phyloP scores from a whole-genome alignment of 2,329 filamentous ascomycete species.

The Colletotrichum costaricense region DNA sequence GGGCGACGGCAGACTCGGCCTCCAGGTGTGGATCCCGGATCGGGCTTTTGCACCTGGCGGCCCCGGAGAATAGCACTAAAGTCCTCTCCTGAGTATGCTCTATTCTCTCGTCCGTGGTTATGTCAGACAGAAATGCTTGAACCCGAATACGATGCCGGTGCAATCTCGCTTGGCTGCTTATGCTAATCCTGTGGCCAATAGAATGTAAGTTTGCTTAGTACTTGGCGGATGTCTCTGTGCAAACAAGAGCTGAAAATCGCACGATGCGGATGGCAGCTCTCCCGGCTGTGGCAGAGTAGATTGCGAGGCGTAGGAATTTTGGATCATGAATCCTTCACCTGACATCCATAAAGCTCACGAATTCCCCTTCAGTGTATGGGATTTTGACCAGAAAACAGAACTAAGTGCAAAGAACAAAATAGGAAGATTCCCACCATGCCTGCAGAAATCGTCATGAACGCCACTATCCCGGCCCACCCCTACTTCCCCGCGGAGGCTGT shows the following conservation, averaged over 20 bases:
- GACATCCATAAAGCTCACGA: not conserved
- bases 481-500: slow-evolving; percentile 76
- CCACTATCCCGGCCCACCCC: slow-evolving; percentile 60
- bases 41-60: not conserved
- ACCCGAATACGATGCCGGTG: slow-evolving; percentile 17
- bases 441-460: slow-evolving; percentile 10
- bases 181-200: not conserved
- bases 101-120: not conserved
- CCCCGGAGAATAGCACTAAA: not conserved
- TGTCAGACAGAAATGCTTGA: not conserved
- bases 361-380: not conserved
- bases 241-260: not conserved
- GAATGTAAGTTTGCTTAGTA: not conserved
- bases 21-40: not conserved
- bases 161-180: slow-evolving; percentile 17
- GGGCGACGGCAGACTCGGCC: not conserved
- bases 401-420: not conserved
- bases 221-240: not conserved
- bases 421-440: not conserved
- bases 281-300: slow-evolving; percentile 9
- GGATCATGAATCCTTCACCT: not conserved
- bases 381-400: not conserved
- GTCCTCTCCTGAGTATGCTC: not conserved
- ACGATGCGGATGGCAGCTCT: slow-evolving; percentile 18
- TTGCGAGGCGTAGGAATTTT: not conserved